phyloP scores from a whole-genome alignment of 2,329 filamentous ascomycete species.

The Calonectria crousiana region DNA sequence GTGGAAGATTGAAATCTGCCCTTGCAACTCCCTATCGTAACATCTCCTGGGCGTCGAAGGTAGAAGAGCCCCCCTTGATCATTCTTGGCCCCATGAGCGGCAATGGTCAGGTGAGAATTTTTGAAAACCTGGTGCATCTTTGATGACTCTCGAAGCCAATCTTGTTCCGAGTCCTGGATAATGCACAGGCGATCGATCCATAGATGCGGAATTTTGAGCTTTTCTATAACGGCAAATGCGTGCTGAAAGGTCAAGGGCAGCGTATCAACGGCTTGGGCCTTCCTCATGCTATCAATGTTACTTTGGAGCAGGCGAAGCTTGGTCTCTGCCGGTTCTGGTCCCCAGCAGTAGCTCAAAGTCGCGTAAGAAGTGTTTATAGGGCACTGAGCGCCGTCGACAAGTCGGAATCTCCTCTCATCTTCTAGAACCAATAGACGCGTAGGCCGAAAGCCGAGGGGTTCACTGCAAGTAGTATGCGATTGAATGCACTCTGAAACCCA shows the following conservation, averaged over 20 bases:
- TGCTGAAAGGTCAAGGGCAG: background rate
- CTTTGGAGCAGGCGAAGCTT: background rate
- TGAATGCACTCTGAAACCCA: background rate
- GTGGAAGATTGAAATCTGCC: background rate
- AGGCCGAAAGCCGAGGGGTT: background rate
- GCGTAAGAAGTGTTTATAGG: background rate
- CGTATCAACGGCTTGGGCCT: background rate
- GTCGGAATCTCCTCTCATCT: background rate
- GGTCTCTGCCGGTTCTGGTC: background rate
- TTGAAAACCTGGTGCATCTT: background rate
- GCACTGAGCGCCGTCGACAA: background rate
- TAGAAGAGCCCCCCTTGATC: background rate
- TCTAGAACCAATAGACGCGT: background rate
- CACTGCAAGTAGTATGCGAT: background rate
- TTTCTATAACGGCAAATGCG: background rate
- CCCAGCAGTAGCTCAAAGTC: background rate
- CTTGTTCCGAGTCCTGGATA: background rate
- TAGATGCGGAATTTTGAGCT: background rate
- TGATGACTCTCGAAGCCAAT: background rate
- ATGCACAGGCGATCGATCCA: slow-evolving; percentile 3
- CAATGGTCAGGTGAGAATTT: background rate
- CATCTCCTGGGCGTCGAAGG: background rate
- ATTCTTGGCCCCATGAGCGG: background rate
- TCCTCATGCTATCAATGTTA: background rate
- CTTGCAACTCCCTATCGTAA: background rate